phyloP scores from a whole-genome alignment of 2,329 filamentous ascomycete genomes.

The Tolypocladium endophyticum region DNA sequence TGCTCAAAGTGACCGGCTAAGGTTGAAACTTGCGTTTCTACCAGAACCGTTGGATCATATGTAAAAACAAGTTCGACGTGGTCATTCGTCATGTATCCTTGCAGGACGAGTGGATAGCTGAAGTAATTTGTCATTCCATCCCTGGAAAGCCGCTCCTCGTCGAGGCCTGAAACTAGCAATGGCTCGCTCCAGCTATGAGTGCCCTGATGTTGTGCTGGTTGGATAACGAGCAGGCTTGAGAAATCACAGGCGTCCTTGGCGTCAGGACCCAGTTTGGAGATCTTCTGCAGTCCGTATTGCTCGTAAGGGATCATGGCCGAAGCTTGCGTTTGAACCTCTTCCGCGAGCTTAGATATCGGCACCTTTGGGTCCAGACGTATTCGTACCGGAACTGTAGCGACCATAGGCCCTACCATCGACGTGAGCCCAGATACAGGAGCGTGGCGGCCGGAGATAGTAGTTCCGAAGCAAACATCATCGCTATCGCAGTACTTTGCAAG shows the following conservation, averaged over 20 bases:
- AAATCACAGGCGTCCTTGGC: background rate
- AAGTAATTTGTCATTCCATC: background rate
- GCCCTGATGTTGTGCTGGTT: background rate
- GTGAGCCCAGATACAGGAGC: conserved; percentile 14
- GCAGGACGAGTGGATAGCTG: background rate
- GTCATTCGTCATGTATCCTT: background rate
- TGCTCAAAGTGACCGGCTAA: background rate
- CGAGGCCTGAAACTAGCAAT: background rate
- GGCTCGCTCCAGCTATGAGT: background rate
- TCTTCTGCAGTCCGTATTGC: background rate
- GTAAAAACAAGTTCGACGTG: background rate
- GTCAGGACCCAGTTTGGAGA: background rate
- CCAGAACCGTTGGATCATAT: background rate
- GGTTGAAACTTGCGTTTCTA: background rate
- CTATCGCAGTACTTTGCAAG: conserved; percentile 9
- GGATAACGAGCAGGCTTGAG: background rate
- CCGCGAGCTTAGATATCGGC: background rate
- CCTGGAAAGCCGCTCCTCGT: background rate
- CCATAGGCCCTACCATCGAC: conserved; percentile 16
- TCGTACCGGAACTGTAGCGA: conserved; percentile 11
- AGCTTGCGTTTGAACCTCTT: background rate
- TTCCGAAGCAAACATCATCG: conserved; percentile 15
- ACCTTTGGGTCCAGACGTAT: background rate
- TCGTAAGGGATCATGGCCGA: background rate
- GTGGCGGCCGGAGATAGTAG: conserved; percentile 16